Percentiles rank a stretch among this genome's conserved stretches.
phyloP scores from a whole-genome alignment of 176 grass and related monocot species.

The Typha latifolia region DNA sequence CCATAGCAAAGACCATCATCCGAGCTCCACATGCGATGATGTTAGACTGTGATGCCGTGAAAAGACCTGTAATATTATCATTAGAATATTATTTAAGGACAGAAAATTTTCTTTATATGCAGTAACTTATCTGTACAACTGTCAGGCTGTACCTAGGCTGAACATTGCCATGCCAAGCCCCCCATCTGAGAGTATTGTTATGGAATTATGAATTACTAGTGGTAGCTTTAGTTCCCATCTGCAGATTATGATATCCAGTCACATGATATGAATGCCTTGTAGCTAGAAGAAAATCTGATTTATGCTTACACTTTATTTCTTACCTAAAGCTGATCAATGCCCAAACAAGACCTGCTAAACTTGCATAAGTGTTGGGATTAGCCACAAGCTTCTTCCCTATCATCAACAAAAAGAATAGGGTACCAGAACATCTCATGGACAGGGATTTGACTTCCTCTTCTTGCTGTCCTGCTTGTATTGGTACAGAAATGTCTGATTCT shows the following conservation, averaged over 20 bases:
- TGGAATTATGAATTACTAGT: constrained; percentile 42
- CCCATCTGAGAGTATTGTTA: constrained; percentile 80
- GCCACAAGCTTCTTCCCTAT: constrained; percentile 47
- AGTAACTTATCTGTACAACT: constrained; percentile 16
- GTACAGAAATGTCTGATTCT: constrained; percentile 29
- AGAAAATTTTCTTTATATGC: constrained; percentile 9
- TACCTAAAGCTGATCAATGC: constrained; percentile 84
- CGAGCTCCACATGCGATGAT: constrained; percentile 70
- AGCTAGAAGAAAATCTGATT: constrained; percentile 2
- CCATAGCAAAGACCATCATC: constrained; percentile 53
- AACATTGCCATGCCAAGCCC: constrained; percentile 98
- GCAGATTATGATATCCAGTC: constrained; percentile 13
- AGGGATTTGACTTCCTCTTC: constrained; percentile 38
- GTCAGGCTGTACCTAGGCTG: constrained; percentile 53
- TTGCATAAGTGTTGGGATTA: constrained; percentile 86
- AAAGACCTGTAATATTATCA: constrained; percentile 44
- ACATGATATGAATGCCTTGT: not conserved
- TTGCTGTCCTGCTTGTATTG: constrained; percentile 30
- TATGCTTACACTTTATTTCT: constrained; percentile 6
- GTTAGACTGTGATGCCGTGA: constrained; percentile 66
- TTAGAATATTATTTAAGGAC: not conserved
- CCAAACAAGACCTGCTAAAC: constrained; percentile 55
- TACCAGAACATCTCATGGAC: constrained; percentile 36
- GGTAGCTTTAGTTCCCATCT: constrained; percentile 70
- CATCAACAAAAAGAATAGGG: constrained; percentile 35